These are phyloP conservation scores for Nakazawaea molendinolei DNA, from an alignment of 805 yeast species.

Conservation along the genomic window DNA sequence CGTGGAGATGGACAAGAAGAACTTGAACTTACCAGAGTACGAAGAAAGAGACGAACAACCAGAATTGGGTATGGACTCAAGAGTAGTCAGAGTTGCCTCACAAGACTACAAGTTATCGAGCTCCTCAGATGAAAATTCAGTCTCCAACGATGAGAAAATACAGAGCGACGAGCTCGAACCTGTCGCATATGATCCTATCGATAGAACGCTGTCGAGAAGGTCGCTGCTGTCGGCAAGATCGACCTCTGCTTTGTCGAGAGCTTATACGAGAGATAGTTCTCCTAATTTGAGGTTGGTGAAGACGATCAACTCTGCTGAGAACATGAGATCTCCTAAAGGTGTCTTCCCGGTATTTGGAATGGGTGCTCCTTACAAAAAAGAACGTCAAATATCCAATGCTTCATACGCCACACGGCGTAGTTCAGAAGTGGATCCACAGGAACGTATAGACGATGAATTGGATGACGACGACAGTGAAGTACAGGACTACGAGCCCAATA, in stretches of 20 bases:
- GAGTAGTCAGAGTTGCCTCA: conserved; percentile 53
- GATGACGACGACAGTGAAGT: conserved; percentile 21
- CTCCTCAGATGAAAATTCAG: not conserved
- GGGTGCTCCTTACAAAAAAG: conserved; percentile 58
- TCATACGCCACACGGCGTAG: too few relatives aligned
- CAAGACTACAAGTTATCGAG: not conserved
- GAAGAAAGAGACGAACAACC: conserved; percentile 80
- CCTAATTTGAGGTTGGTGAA: conserved; percentile 1
- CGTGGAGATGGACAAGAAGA: conserved; percentile 62
- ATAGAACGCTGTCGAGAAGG: not conserved
- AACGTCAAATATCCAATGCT: conserved; percentile 56
- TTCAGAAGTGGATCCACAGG: conserved; percentile 28
- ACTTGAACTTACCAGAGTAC: conserved; percentile 56
- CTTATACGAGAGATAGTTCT: not conserved
- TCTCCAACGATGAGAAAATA: not conserved
- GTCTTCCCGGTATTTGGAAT: conserved; percentile 77
- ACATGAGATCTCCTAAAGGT: conserved; percentile 56
- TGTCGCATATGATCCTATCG: not conserved
- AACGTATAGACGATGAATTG: conserved; percentile 22
- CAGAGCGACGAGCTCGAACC: not conserved
- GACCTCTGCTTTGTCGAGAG: conserved; percentile 1
- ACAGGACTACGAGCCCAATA: conserved; percentile 23
- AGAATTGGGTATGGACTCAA: conserved; percentile 66
- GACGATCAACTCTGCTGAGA: conserved; percentile 7
- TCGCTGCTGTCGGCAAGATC: conserved; percentile 3